Percentiles rank a stretch among this genome's conserved stretches.
phyloP scores from a whole-genome alignment of 495 filamentous ascomycete genomes.

The Chlorociboria aeruginascens region DNA sequence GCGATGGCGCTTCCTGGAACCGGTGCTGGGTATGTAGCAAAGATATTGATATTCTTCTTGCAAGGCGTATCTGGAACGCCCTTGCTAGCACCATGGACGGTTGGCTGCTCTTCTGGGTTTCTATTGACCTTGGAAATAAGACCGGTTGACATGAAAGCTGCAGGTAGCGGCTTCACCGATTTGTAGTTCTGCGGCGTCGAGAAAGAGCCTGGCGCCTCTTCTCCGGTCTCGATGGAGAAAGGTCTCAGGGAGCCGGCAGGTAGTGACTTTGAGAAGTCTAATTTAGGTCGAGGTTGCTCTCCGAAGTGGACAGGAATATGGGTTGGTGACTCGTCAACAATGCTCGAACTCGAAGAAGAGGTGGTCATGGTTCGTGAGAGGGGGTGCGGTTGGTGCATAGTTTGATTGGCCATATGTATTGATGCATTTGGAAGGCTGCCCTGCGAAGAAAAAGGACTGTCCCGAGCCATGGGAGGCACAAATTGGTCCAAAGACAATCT shows the following conservation, averaged over 20 bases:
- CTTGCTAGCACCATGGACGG: conserved; percentile 30
- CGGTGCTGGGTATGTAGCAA: conserved; percentile 46
- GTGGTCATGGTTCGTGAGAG: conserved; percentile 74
- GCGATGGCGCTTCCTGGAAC: conserved; percentile 42
- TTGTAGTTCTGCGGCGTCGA: conserved; percentile 80
- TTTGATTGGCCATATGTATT: conserved; percentile 32
- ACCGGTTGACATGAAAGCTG: conserved; percentile 88
- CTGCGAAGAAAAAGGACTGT: conserved; percentile 47
- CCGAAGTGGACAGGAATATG: conserved; percentile 45
- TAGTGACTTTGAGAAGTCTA: conserved; percentile 72
- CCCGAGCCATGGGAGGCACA: conserved; percentile 43
- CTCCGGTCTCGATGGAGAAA: conserved; percentile 21
- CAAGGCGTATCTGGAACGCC: conserved; percentile 88
- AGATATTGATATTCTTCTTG: conserved; percentile 61
- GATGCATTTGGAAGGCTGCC: conserved; percentile 42
- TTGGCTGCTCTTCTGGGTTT: conserved; percentile 46
- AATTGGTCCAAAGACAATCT: conserved; percentile 71
- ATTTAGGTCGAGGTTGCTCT: conserved; percentile 36
- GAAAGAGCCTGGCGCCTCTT: conserved; percentile 42
- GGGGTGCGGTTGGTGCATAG: conserved; percentile 57
- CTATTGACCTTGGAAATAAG: conserved; percentile 75
- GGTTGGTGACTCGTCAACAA: conserved; percentile 64
- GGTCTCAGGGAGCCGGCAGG: conserved; percentile 55
- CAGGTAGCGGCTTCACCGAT: conserved; percentile 67
- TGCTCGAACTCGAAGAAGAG: conserved; percentile 69